A percentile compares a stretch with the other conserved stretches of the same genome.
phyloP scores from a whole-genome alignment of 768 basidiomycete species.

The Trametes cingulata region DNA sequence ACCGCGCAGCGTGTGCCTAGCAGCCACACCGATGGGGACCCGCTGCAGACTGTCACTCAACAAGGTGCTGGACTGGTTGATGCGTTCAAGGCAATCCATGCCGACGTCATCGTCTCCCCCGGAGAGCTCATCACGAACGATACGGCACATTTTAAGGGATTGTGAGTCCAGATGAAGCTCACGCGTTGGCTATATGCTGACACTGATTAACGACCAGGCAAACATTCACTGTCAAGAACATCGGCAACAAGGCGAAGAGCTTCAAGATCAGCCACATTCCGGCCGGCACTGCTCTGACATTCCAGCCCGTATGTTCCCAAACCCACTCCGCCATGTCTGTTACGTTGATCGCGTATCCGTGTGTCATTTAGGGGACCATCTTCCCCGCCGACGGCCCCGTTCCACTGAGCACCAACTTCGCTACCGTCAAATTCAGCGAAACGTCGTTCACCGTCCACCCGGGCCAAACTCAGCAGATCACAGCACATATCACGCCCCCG shows the following conservation, averaged over 20 bases:
- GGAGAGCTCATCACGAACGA: constrained; percentile 65
- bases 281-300: constrained; percentile 55
- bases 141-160: constrained; percentile 51
- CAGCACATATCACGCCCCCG: constrained; percentile 50
- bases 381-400: constrained; percentile 51
- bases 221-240: constrained; percentile 54
- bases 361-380: constrained; percentile 36
- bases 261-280: constrained; percentile 55
- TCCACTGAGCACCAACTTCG: constrained; percentile 45
- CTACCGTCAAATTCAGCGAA: constrained; percentile 48
- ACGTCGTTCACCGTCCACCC: constrained; percentile 47
- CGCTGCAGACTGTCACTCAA: constrained; percentile 51
- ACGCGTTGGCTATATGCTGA: background rate
- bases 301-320: constrained; percentile 38
- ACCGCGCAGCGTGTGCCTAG: constrained; percentile 47
- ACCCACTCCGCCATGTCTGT: background rate
- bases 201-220: constrained; percentile 35
- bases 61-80: constrained; percentile 60
- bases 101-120: constrained; percentile 53
- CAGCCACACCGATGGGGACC: constrained; percentile 48
- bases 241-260: constrained; percentile 40
- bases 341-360: background rate
- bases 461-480: constrained; percentile 42
- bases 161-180: constrained; percentile 34
- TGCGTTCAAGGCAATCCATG: constrained; percentile 56